These are phyloP conservation scores for Cladophialophora carrionii DNA, from an alignment of 2,329 filamentous ascomycete genomes.

Conservation along the genomic window DNA sequence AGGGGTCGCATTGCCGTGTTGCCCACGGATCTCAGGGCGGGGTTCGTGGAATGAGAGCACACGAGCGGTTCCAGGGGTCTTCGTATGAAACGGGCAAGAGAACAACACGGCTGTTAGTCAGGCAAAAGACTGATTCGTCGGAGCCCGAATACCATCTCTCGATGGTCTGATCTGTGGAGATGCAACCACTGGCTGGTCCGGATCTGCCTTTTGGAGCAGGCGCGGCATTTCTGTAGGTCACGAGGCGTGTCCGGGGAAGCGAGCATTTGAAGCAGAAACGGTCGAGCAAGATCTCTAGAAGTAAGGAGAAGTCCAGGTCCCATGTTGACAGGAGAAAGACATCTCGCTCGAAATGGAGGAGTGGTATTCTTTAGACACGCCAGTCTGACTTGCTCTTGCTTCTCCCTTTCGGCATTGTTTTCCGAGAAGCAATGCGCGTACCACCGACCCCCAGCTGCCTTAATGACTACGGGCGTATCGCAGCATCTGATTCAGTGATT, in stretches of 20 bases:
- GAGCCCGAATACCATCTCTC: slow-evolving; percentile 12
- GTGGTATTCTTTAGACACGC: neutral
- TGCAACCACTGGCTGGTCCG: neutral
- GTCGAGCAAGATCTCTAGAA: neutral
- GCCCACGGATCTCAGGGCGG: slow-evolving; percentile 14
- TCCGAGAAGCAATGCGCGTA: neutral
- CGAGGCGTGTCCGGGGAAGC: neutral
- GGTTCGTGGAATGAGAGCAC: slow-evolving; percentile 18
- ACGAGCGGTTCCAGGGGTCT: slow-evolving; percentile 2
- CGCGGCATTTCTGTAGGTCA: neutral
- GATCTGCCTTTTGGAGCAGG: neutral
- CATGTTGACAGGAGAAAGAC: neutral
- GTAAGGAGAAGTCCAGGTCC: neutral
- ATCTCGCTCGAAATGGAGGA: neutral
- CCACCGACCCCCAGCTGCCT: neutral
- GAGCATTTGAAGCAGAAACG: neutral
- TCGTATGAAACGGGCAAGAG: slow-evolving; percentile 14
- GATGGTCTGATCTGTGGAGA: slow-evolving; percentile 5
- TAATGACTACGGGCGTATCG: neutral
- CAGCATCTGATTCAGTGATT: too few species aligned
- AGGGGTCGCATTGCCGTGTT: slow-evolving; percentile 28
- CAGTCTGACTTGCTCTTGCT: neutral
- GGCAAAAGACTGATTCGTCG: slow-evolving; percentile 15
- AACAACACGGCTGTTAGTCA: slow-evolving; percentile 16
- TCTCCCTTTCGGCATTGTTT: neutral